Evolutionary conservation across 2,329 filamentous ascomycete species (phyloP).

Genomic region (Thielaviopsis musarum): DNA sequence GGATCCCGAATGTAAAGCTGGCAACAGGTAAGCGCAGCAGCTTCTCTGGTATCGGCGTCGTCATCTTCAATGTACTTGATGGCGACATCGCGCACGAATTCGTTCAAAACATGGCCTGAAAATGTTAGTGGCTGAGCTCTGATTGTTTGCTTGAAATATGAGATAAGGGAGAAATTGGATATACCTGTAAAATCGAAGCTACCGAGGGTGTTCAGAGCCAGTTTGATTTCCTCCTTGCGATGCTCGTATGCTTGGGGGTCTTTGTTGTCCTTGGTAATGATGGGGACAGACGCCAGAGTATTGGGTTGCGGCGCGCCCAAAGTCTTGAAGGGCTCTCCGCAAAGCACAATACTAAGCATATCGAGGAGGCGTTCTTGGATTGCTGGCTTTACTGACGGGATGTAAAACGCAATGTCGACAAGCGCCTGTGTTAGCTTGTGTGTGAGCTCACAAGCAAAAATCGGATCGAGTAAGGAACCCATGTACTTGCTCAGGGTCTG

Average conservation of each 20-base stretch:
- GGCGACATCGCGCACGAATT: slow-evolving; percentile 95
- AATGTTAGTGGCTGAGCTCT: neutral
- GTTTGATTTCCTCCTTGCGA: slow-evolving; percentile 71
- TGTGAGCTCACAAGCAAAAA: slow-evolving; percentile 90
- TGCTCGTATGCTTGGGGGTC: slow-evolving; percentile 68
- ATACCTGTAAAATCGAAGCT: slow-evolving; percentile 72
- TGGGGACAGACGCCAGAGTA: slow-evolving; percentile 61
- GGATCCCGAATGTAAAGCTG: slow-evolving; percentile 94
- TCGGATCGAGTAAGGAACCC: slow-evolving; percentile 84
- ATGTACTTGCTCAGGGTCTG: slow-evolving; percentile 98
- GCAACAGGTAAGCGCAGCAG: slow-evolving; percentile 89
- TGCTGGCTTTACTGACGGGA: slow-evolving; percentile 78
- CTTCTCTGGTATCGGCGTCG: slow-evolving; percentile 81
- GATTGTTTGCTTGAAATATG: neutral
- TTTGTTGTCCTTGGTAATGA: slow-evolving; percentile 75
- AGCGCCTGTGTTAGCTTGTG: slow-evolving; percentile 87
- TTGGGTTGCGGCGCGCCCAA: slow-evolving; percentile 77
- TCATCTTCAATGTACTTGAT: slow-evolving; percentile 97
- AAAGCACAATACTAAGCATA: slow-evolving; percentile 86
- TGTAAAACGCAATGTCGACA: slow-evolving; percentile 98
- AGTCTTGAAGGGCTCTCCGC: slow-evolving; percentile 80
- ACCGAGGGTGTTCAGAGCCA: slow-evolving; percentile 88
- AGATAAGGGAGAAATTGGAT: neutral
- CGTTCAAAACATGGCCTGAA: slow-evolving; percentile 72
- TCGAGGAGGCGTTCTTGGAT: slow-evolving; percentile 91